Evolutionary conservation across 345 rosid genomes (phyloP).

Genomic region (Passiflora organensis): DNA sequence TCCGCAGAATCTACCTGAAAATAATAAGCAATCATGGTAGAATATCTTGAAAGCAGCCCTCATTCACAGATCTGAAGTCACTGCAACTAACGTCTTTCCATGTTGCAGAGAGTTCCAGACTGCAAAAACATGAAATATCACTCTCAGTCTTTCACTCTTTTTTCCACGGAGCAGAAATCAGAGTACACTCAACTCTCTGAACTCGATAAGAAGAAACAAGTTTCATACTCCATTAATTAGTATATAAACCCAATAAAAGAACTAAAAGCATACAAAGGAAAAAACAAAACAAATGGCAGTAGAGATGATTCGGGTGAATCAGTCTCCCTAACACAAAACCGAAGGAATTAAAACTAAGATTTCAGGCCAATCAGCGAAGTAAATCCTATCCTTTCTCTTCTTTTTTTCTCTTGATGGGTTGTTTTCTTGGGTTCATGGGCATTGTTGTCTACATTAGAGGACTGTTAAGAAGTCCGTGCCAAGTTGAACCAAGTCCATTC

Average conservation of each 20-base stretch:
- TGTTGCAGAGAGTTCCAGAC: slow-evolving; percentile 12
- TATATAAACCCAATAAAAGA: slow-evolving; percentile 21
- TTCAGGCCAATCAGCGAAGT: slow-evolving; percentile 13
- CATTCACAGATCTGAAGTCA: slow-evolving; percentile 21
- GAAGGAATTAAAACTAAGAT: slow-evolving; percentile 14
- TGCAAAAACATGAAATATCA: slow-evolving; percentile 34
- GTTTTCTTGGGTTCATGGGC: neutral
- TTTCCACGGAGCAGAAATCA: slow-evolving; percentile 7
- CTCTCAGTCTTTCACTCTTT: slow-evolving; percentile 22
- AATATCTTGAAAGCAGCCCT: slow-evolving; percentile 49
- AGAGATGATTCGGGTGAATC: slow-evolving; percentile 18
- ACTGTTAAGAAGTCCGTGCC: slow-evolving; percentile 24
- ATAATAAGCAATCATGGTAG: slow-evolving; percentile 46
- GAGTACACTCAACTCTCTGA: slow-evolving; percentile 14
- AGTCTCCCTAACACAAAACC: slow-evolving; percentile 18
- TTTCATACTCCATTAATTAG: slow-evolving; percentile 15
- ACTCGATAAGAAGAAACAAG: slow-evolving; percentile 31
- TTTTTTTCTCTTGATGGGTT: neutral
- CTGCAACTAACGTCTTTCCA: slow-evolving; percentile 13
- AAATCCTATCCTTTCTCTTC: slow-evolving; percentile 8
- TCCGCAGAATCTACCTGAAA: slow-evolving; percentile 34
- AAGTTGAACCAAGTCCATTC: slow-evolving; percentile 21
- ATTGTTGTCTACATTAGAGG: slow-evolving; percentile 6
- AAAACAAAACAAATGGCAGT: neutral
- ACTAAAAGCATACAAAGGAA: neutral